phyloP scores from a whole-genome alignment of 495 filamentous ascomycete species.

The Ramalina peruviana region DNA sequence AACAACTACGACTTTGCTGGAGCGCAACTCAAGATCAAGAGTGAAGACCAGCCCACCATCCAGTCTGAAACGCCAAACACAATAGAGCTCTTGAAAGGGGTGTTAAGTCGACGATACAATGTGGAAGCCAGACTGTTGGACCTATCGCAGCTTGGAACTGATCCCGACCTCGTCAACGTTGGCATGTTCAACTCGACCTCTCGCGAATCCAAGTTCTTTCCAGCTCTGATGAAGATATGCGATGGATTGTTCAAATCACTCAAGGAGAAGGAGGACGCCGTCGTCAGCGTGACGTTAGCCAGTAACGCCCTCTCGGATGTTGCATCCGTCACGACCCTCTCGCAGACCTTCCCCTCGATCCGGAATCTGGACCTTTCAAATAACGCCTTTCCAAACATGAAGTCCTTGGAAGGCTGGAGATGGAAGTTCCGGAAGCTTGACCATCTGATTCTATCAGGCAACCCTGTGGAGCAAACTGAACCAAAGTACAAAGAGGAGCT shows the following conservation, averaged over 20 bases:
- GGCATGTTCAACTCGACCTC: constrained; percentile 60
- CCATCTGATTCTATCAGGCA: constrained; percentile 62
- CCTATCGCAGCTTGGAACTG: constrained; percentile 57
- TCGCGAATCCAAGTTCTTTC: constrained; percentile 77
- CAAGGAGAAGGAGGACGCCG: constrained; percentile 52
- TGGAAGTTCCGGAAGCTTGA: constrained; percentile 62
- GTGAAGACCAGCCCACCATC: constrained; percentile 20
- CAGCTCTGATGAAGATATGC: constrained; percentile 71
- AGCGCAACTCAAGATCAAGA: constrained; percentile 39
- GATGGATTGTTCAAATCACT: constrained; percentile 52
- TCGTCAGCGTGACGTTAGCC: constrained; percentile 63
- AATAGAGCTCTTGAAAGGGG: constrained; percentile 28
- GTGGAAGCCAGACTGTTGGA: constrained; percentile 56
- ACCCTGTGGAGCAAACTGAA: constrained; percentile 50
- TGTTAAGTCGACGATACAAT: constrained; percentile 65
- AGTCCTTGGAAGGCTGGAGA: constrained; percentile 52
- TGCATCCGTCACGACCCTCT: constrained; percentile 51
- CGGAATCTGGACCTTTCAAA: constrained; percentile 73
- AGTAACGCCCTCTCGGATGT: constrained; percentile 63
- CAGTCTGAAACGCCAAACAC: constrained; percentile 24
- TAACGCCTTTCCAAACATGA: constrained; percentile 54
- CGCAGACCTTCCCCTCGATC: constrained; percentile 63
- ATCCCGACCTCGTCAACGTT: constrained; percentile 50
- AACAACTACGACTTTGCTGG: constrained; percentile 54
- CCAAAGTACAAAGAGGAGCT: constrained; percentile 55